phyloP scores from a whole-genome alignment of 345 rosid genomes.

The Punica granatum region DNA sequence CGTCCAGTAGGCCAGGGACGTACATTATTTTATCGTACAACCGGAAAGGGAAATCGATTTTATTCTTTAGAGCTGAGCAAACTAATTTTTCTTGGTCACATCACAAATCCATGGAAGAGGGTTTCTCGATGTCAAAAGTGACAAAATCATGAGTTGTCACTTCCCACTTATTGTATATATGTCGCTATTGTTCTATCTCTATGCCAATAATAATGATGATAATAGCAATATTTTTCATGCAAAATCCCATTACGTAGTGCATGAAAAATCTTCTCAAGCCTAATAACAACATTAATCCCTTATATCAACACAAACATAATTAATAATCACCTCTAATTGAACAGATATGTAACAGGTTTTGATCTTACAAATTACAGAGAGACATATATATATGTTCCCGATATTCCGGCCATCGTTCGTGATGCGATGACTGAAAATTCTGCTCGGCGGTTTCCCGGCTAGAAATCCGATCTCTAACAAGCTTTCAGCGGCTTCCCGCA shows the following conservation, averaged over 20 bases:
- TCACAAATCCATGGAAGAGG: neutral
- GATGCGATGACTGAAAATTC: neutral
- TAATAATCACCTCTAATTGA: neutral
- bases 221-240: neutral
- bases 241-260: neutral
- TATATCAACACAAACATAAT: neutral
- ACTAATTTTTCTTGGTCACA: neutral
- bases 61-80: neutral
- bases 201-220: neutral
- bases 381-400: neutral
- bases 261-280: neutral
- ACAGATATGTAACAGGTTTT: neutral
- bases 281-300: neutral
- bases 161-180: neutral
- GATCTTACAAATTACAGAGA: neutral
- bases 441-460: too few relatives aligned
- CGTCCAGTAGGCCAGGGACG: too few relatives aligned
- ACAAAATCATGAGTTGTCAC: neutral
- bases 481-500: slow-evolving; percentile 38
- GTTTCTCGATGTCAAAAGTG: neutral
- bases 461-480: slow-evolving; percentile 5
- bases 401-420: neutral
- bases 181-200: neutral
- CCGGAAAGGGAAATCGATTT: neutral
- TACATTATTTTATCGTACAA: too few relatives aligned